phyloP scores from a whole-genome alignment of 805 yeast species.

The Saccharomycopsis sp. region DNA sequence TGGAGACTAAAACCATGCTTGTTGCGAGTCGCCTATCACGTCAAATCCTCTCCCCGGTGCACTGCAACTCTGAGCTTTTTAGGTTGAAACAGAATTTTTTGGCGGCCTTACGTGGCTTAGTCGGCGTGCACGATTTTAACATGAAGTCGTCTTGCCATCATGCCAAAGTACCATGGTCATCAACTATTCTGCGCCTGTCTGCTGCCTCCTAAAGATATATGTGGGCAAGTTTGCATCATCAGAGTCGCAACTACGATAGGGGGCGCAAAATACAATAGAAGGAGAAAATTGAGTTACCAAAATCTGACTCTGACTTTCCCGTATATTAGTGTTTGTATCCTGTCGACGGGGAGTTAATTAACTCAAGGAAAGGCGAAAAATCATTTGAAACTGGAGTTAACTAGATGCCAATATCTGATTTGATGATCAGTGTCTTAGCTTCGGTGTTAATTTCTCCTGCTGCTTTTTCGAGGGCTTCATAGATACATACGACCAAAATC shows the following conservation, averaged over 20 bases:
- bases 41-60: background rate
- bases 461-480: too few relatives aligned
- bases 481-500: too few relatives aligned
- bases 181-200: too few relatives aligned
- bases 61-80: too few relatives aligned
- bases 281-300: background rate
- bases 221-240: background rate
- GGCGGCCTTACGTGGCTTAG: conserved; percentile 1
- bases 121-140: background rate
- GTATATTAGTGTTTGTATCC: background rate
- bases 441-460: too few relatives aligned
- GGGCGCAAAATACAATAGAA: too few relatives aligned
- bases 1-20: background rate
- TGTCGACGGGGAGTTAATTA: background rate
- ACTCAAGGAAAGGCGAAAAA: too few relatives aligned
- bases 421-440: too few relatives aligned
- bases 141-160: background rate
- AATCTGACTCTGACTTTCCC: background rate
- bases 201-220: too few relatives aligned
- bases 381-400: too few relatives aligned
- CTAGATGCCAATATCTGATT: too few relatives aligned
- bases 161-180: background rate
- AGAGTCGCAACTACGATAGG: background rate
- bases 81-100: background rate
- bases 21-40: background rate